Evolutionary conservation across 495 filamentous ascomycete genomes (phyloP), one percentile per base, ranked within the genome.

Genomic region (Xylaria sp.): DNA sequence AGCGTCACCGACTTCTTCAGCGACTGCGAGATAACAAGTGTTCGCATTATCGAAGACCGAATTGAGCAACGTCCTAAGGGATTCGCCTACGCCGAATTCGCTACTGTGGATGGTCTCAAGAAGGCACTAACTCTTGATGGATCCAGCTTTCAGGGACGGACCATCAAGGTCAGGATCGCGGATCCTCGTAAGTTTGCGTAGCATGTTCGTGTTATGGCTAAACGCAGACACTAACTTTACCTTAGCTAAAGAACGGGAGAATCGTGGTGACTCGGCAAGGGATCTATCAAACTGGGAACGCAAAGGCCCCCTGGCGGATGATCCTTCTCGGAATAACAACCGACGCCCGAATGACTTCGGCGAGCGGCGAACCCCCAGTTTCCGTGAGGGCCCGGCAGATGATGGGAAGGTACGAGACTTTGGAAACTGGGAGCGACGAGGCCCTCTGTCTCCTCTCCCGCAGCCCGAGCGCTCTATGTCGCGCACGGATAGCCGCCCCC

Each of bases 61-160:
- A 84, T 97, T 80, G 93, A 94, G 74, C 88, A 90, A 72, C 92
- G 92, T 76, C 96, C 96, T 58, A 99, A 99, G 86, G 96, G 96
- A 50, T 99, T 99, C 77, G 96, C 94, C 53, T 99, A 99, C 82
- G 94, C 97, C 61, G 97, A 98, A 77, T 99, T 98, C 77, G 90
- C 86, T 68, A 91, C 90, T 50, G 85, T 95, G 21, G 94, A 97
- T 66, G 96, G 97, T 53, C 84, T 99, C 75, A 94, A 97, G 85
- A 92, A 93, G 74, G 97, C 97, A 35, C 85, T 99, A 63, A 92
- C 93, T 50, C 87, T 94, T 67, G 93, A 91, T 72, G 92, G 92
- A 59, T 84, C 87, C 31, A 88, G 88, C 69, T 93, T 99, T 77
- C 90, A 94, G 80, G 95, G 95, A 52, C 88, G 96, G 59, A 91